Conservation (phyloP, 768 basidiomycete species). For the Suillus plorans region DNA sequence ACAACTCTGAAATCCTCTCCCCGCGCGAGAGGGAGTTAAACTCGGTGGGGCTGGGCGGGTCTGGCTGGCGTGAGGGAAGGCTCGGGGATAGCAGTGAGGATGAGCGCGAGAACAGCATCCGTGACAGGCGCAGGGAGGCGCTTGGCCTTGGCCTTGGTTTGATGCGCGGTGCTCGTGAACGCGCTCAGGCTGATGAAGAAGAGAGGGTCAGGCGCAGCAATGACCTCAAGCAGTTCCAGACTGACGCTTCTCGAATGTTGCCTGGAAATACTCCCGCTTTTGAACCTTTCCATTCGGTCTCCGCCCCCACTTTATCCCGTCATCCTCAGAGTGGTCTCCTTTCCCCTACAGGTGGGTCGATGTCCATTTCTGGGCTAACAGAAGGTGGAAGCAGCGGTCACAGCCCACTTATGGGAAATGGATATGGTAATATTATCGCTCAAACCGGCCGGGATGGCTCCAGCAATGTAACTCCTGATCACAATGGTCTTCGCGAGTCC, state of each 20-base stretch:
- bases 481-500: slow-evolving; percentile 17
- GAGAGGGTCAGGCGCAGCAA: slow-evolving; percentile 56
- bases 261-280: slow-evolving; percentile 51
- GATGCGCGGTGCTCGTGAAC: slow-evolving; percentile 58
- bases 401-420: slow-evolving; percentile 23
- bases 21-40: slow-evolving; percentile 43
- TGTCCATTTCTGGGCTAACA: slow-evolving; percentile 11
- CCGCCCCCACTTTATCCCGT: slow-evolving; percentile 22
- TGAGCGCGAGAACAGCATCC: slow-evolving; percentile 44
- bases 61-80: slow-evolving; percentile 37
- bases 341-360: slow-evolving; percentile 14
- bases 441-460: slow-evolving; percentile 28
- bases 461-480: neutral
- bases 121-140: slow-evolving; percentile 41
- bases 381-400: slow-evolving; percentile 18
- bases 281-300: slow-evolving; percentile 78
- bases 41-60: slow-evolving; percentile 44
- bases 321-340: slow-evolving; percentile 24
- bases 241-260: slow-evolving; percentile 37
- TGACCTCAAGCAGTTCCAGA: slow-evolving; percentile 43
- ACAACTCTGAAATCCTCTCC: slow-evolving; percentile 33
- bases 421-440: slow-evolving; percentile 25
- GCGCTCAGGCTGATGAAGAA: slow-evolving; percentile 58
- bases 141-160: slow-evolving; percentile 37
- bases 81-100: slow-evolving; percentile 33